Evolutionary conservation across 2,329 filamentous ascomycete species (phyloP).

Genomic region (Ophiocordyceps camponoti-floridani): DNA sequence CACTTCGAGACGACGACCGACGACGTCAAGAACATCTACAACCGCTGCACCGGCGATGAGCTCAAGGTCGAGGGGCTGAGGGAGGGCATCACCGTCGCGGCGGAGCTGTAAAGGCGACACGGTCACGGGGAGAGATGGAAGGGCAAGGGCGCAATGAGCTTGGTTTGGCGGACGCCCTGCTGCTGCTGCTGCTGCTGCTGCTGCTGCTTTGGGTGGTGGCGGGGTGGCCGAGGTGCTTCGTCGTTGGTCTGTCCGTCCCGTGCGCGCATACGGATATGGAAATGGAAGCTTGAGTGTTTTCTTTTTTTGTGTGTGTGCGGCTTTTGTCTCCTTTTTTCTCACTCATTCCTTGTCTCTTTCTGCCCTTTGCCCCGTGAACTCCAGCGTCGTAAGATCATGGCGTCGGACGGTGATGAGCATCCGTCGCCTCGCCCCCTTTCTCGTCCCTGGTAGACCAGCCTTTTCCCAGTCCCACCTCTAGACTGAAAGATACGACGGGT

Average conservation of each 20-base stretch:
- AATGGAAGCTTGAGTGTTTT: neutral
- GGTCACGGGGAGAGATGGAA: neutral
- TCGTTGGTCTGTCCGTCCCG: neutral
- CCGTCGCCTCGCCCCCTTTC: no score
- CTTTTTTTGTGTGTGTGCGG: neutral
- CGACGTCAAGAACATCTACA: conserved; percentile 89
- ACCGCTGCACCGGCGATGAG: conserved; percentile 64
- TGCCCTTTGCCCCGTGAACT: no score
- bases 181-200: neutral
- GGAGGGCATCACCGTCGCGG: conserved; percentile 58
- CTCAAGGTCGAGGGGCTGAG: conserved; percentile 75
- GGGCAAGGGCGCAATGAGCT: neutral
- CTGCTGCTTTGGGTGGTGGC: neutral
- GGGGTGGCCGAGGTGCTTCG: neutral
- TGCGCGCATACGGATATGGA: neutral
- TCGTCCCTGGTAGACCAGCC: no score
- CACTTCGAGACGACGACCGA: conserved; percentile 90
- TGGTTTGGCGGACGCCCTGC: neutral
- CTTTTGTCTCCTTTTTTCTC: neutral
- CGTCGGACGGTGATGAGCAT: no score
- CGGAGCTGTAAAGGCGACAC: conserved; percentile 31
- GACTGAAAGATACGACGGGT: no score
- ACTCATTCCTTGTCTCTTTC: neutral
- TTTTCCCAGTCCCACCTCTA: no score
- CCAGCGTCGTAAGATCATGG: no score